phyloP scores from a whole-genome alignment of 768 basidiomycete species.

The Hypsizygus marmoreus region DNA sequence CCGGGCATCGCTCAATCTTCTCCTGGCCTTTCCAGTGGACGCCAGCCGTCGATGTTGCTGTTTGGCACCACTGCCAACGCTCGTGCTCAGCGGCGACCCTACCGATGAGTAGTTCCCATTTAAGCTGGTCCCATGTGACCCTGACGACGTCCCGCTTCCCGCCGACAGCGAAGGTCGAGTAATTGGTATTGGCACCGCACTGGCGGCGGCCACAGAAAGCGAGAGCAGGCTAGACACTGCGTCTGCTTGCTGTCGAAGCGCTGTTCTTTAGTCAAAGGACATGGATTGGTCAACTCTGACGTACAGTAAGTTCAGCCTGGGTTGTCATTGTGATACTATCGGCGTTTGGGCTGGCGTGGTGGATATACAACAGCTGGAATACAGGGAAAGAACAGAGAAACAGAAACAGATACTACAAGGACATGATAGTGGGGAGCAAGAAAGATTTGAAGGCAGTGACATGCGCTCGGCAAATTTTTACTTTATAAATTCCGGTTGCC shows the following conservation, averaged over 20 bases:
- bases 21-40: slow-evolving; percentile 67
- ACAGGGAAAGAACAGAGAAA: slow-evolving; percentile 19
- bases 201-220: slow-evolving; percentile 63
- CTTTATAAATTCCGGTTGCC: slow-evolving; percentile 21
- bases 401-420: slow-evolving; percentile 22
- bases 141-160: slow-evolving; percentile 13
- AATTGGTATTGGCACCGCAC: slow-evolving; percentile 46
- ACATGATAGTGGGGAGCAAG: slow-evolving; percentile 22
- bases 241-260: slow-evolving; percentile 37
- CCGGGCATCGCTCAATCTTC: slow-evolving; percentile 76
- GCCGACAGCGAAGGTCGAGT: slow-evolving; percentile 4
- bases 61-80: slow-evolving; percentile 33
- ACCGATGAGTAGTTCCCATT: slow-evolving; percentile 14
- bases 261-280: slow-evolving; percentile 11
- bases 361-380: slow-evolving; percentile 15
- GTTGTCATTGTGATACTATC: slow-evolving; percentile 14
- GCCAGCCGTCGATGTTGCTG: slow-evolving; percentile 74
- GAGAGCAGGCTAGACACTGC: slow-evolving; percentile 66
- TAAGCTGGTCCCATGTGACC: slow-evolving; percentile 11
- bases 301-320: slow-evolving; percentile 21
- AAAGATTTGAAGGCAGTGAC: slow-evolving; percentile 24
- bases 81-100: slow-evolving; percentile 27
- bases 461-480: slow-evolving; percentile 21
- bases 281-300: slow-evolving; percentile 16
- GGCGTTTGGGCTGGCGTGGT: slow-evolving; percentile 12